phyloP scores from a whole-genome alignment of 345 rosid genomes.

The Eucalyptus polybractea region DNA sequence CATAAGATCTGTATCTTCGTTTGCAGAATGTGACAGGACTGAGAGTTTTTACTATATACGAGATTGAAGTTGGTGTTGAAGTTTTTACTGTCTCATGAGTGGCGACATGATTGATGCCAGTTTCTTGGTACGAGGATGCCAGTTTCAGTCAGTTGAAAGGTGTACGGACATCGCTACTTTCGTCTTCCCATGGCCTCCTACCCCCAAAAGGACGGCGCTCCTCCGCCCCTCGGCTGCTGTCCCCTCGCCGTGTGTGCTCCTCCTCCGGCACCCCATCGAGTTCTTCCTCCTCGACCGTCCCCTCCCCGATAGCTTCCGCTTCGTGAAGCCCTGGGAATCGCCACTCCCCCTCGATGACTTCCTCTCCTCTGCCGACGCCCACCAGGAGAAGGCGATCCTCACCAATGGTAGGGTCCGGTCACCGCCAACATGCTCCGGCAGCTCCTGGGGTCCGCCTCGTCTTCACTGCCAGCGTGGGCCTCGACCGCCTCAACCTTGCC shows the following conservation, averaged over 20 bases:
- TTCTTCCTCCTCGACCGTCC: neutral
- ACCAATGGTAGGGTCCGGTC: constrained; percentile 1
- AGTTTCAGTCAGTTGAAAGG: too few species aligned
- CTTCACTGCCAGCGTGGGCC: constrained; percentile 11
- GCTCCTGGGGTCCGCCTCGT: constrained; percentile 5
- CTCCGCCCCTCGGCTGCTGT: neutral
- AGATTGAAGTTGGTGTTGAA: too few species aligned
- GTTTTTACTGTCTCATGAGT: too few species aligned
- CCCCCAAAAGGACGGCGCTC: neutral
- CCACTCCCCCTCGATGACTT: constrained; percentile 16
- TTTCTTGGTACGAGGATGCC: too few species aligned
- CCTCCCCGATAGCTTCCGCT: neutral
- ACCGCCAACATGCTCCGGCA: constrained; percentile 8
- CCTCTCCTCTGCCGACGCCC: neutral
- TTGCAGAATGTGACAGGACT: too few species aligned
- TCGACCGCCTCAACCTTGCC: constrained; percentile 10
- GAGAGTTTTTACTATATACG: too few species aligned
- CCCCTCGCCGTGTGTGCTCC: neutral
- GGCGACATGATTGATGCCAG: too few species aligned
- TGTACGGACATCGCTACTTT: neutral
- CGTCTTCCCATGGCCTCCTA: neutral
- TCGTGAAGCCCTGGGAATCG: constrained; percentile 11
- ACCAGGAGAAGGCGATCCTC: neutral
- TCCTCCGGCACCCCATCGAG: neutral
- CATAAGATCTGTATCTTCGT: too few species aligned